phyloP scores from a whole-genome alignment of 1,284 basidiomycete species.

The Heterobasidion occidentale region DNA sequence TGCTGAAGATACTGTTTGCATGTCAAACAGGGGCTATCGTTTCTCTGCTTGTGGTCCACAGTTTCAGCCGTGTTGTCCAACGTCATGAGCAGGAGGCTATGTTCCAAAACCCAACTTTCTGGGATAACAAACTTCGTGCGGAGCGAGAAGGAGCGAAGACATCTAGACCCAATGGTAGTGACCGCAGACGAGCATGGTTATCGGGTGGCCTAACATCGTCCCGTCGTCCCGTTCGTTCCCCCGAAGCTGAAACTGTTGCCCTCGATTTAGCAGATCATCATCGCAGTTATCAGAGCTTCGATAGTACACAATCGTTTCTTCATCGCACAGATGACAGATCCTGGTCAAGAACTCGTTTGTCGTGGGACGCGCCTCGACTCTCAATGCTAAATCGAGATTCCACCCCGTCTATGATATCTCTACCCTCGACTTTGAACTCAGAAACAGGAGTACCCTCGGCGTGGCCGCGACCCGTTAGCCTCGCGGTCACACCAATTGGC shows the following conservation, averaged over 20 bases:
- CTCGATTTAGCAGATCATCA: not conserved
- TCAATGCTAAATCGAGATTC: not conserved
- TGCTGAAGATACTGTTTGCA: not conserved
- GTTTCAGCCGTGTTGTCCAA: conserved; percentile 51
- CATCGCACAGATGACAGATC: not conserved
- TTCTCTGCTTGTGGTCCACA: conserved; percentile 51
- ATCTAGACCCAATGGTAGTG: not conserved
- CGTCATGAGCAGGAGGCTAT: conserved; percentile 57
- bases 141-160: conserved; percentile 4
- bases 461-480: not conserved
- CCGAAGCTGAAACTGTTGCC: no score
- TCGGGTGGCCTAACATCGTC: no score
- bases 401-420: not conserved
- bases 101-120: conserved; percentile 40
- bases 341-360: not conserved
- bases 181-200: not conserved
- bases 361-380: not conserved
- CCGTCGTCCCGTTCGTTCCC: no score
- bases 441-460: not conserved
- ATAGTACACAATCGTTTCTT: not conserved
- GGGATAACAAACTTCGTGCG: conserved; percentile 24
- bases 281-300: not conserved
- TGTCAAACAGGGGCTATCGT: conserved; percentile 43
- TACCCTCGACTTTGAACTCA: not conserved
- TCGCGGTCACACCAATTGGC: not conserved